phyloP scores from a whole-genome alignment of 148 eudicot genomes.

The Beta vulgaris region DNA sequence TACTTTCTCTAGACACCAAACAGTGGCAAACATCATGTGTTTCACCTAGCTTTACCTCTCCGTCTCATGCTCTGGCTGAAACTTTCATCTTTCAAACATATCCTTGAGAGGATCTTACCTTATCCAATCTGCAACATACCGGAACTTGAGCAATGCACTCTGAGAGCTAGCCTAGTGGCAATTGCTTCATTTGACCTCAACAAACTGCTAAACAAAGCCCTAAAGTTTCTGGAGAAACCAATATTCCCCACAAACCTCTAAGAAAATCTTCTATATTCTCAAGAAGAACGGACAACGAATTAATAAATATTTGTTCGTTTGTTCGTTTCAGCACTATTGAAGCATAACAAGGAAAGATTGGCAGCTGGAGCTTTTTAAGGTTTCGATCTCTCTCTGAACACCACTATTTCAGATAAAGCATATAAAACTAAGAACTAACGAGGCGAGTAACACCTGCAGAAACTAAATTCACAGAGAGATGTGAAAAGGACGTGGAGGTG shows the following conservation, averaged over 20 bases:
- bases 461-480: neutral
- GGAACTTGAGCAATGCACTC: neutral
- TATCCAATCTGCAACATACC: neutral
- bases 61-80: neutral
- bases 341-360: neutral
- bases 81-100: neutral
- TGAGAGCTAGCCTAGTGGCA: neutral
- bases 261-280: neutral
- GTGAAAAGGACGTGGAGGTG: neutral
- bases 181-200: neutral
- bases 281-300: neutral
- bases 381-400: neutral
- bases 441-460: neutral
- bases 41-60: neutral
- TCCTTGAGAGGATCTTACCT: no score
- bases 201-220: neutral
- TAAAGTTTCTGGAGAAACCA: neutral
- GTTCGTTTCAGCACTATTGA: neutral
- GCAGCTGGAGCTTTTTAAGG: neutral
- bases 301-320: neutral
- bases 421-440: neutral
- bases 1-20: neutral
- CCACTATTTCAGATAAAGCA: neutral
- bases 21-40: no score
- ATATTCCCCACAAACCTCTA: neutral